phyloP scores from a whole-genome alignment of 2,329 filamentous ascomycete species.

The Penicillium sp. region DNA sequence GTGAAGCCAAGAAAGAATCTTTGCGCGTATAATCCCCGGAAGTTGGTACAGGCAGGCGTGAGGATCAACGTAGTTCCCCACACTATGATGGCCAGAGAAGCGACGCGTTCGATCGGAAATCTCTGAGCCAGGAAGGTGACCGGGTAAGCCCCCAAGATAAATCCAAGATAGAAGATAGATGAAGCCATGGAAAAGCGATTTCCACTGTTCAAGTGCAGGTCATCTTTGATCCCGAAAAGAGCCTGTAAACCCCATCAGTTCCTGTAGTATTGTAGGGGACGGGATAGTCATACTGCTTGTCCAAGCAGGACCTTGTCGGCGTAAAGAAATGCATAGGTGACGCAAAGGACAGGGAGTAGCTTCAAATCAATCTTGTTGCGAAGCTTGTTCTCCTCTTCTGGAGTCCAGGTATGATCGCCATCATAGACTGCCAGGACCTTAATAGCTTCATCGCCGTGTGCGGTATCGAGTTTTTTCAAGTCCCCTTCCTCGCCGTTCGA shows the following conservation, averaged over 20 bases:
- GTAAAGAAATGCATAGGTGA: constrained; percentile 49
- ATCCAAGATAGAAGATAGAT: constrained; percentile 51
- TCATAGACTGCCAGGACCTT: background rate
- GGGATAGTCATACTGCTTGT: constrained; percentile 49
- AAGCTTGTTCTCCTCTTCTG: background rate
- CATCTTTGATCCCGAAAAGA: constrained; percentile 21
- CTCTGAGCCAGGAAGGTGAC: constrained; percentile 45
- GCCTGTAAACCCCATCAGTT: background rate
- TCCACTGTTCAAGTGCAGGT: constrained; percentile 42
- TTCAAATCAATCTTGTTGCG: background rate
- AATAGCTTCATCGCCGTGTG: background rate
- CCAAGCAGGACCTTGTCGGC: constrained; percentile 56
- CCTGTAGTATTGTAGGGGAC: constrained; percentile 26
- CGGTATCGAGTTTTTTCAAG: background rate
- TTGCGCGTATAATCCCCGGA: constrained; percentile 43
- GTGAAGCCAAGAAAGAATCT: constrained; percentile 58
- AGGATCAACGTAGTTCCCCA: background rate
- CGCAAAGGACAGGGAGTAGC: constrained; percentile 41
- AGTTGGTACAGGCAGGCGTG: constrained; percentile 28
- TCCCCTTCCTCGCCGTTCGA: background rate
- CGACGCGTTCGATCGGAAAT: constrained; percentile 49
- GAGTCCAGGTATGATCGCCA: background rate
- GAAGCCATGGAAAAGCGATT: constrained; percentile 47
- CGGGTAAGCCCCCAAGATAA: constrained; percentile 50
- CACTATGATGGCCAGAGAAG: constrained; percentile 42